phyloP scores from a whole-genome alignment of 805 yeast species.

The Kuraishia piskuri region DNA sequence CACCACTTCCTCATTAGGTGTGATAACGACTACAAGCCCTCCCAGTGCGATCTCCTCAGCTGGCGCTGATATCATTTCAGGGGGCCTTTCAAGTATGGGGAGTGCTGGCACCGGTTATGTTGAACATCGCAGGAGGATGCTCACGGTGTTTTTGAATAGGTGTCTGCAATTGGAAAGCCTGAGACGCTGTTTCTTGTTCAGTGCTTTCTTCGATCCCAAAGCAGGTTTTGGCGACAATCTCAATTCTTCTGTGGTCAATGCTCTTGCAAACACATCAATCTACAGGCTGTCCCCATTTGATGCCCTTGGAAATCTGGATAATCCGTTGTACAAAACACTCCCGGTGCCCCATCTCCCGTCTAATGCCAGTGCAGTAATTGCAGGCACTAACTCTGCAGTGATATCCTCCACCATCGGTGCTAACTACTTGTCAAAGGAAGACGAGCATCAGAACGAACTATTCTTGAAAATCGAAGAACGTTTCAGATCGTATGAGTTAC shows the following conservation, averaged over 20 bases:
- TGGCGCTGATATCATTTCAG: background rate
- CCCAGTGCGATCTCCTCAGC: background rate
- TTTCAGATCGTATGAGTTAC: constrained; percentile 22
- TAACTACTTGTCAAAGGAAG: constrained; percentile 16
- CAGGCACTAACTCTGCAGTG: constrained; percentile 12
- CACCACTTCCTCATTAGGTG: constrained; percentile 19
- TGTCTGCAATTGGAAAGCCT: constrained; percentile 55
- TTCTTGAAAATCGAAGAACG: constrained; percentile 20
- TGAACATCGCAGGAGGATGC: constrained; percentile 66
- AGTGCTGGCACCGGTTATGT: constrained; percentile 10
- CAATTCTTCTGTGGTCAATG: constrained; percentile 42
- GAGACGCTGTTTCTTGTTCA: constrained; percentile 51
- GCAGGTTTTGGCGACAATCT: constrained; percentile 76
- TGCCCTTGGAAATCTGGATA: constrained; percentile 46
- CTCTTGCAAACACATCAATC: constrained; percentile 38
- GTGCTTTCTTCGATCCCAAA: constrained; percentile 78
- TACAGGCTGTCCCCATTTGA: constrained; percentile 54
- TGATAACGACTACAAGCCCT: constrained; percentile 1
- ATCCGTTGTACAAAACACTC: constrained; percentile 45
- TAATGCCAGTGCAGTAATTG: constrained; percentile 19
- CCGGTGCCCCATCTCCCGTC: constrained; percentile 39
- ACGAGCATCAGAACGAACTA: constrained; percentile 19
- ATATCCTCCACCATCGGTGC: constrained; percentile 6
- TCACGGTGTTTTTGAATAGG: constrained; percentile 69
- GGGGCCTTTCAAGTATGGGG: background rate